Evolutionary conservation across 1,139 yeast species (phyloP).

Genomic region (Lodderomyces pseudojiufengensis): DNA sequence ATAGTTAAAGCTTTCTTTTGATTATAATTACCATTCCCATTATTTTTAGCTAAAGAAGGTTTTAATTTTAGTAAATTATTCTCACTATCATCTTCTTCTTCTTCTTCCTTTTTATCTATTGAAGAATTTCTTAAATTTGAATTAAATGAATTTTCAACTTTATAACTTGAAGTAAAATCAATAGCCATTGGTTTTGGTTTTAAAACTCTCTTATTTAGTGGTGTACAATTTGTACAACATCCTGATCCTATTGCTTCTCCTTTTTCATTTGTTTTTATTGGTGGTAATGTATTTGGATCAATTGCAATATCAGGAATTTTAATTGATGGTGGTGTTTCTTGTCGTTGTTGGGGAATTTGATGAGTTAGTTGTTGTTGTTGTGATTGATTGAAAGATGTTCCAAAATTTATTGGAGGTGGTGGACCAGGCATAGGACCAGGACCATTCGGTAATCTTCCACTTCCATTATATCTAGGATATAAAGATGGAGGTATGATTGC

Average conservation of each 20-base stretch:
- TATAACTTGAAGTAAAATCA: slow-evolving; percentile 25
- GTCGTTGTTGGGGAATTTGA: slow-evolving; percentile 2
- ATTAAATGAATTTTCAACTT: slow-evolving; percentile 8
- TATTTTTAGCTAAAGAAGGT: neutral
- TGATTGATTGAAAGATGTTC: slow-evolving; percentile 1
- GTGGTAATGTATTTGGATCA: slow-evolving; percentile 11
- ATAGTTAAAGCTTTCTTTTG: slow-evolving; percentile 24
- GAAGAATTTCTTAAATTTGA: slow-evolving; percentile 7
- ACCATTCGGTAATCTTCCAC: slow-evolving; percentile 42
- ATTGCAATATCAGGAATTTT: neutral
- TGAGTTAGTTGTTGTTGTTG: slow-evolving; percentile 5
- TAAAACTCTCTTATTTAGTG: slow-evolving; percentile 3
- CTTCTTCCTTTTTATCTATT: slow-evolving; percentile 1
- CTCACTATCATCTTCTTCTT: slow-evolving; percentile 3
- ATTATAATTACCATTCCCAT: slow-evolving; percentile 4
- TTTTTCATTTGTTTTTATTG: slow-evolving; percentile 9
- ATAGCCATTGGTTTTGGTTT: slow-evolving; percentile 22
- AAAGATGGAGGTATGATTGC: slow-evolving; percentile 17
- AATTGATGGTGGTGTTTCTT: slow-evolving; percentile 8
- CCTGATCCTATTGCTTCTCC: slow-evolving; percentile 7
- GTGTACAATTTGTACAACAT: slow-evolving; percentile 9
- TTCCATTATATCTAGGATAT: slow-evolving; percentile 37
- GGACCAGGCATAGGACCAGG: slow-evolving; percentile 49
- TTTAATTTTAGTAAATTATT: neutral
- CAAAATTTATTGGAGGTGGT: slow-evolving; percentile 22